Percentiles rank a stretch among this genome's conserved stretches.
Evolutionary conservation across 2,329 filamentous ascomycete genomes (phyloP).

Genomic region (Claviceps humidiphila): DNA sequence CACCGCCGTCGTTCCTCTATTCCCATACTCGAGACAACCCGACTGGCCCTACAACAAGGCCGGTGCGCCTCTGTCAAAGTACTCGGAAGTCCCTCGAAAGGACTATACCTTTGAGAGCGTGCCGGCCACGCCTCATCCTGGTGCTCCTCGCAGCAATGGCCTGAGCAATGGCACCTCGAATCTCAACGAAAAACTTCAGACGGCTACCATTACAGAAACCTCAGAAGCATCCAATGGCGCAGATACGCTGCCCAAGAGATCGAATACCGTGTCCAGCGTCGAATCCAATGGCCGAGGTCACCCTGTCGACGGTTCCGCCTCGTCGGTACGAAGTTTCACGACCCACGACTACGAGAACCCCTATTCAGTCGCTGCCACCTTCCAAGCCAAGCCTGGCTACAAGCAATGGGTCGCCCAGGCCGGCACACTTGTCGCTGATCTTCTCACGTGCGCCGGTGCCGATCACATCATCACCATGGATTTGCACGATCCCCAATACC

Average conservation of each 20-base stretch:
- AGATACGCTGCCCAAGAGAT: slow-evolving; percentile 22
- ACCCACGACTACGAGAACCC: slow-evolving; percentile 54
- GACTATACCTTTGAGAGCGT: slow-evolving; percentile 87
- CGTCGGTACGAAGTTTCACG: slow-evolving; percentile 38
- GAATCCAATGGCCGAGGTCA: slow-evolving; percentile 23
- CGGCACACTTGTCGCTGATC: slow-evolving; percentile 84
- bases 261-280: slow-evolving; percentile 22
- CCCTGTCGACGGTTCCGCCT: slow-evolving; percentile 24
- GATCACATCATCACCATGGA: slow-evolving; percentile 99
- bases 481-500: slow-evolving; percentile 89
- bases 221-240: slow-evolving; percentile 6
- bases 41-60: slow-evolving; percentile 95
- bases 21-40: slow-evolving; percentile 92
- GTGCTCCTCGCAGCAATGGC: slow-evolving; percentile 51
- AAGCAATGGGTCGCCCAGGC: slow-evolving; percentile 98
- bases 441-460: slow-evolving; percentile 87
- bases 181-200: slow-evolving; percentile 61
- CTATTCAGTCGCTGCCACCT: slow-evolving; percentile 35
- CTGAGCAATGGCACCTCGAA: slow-evolving; percentile 52
- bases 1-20: slow-evolving; percentile 85
- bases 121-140: slow-evolving; percentile 70
- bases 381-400: slow-evolving; percentile 80
- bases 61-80: slow-evolving; percentile 73
- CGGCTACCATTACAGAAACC: slow-evolving; percentile 40
- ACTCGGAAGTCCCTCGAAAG: slow-evolving; percentile 37